Evolutionary conservation across 805 yeast genomes (phyloP).

Genomic region (Aciculoconidium aculeatum): DNA sequence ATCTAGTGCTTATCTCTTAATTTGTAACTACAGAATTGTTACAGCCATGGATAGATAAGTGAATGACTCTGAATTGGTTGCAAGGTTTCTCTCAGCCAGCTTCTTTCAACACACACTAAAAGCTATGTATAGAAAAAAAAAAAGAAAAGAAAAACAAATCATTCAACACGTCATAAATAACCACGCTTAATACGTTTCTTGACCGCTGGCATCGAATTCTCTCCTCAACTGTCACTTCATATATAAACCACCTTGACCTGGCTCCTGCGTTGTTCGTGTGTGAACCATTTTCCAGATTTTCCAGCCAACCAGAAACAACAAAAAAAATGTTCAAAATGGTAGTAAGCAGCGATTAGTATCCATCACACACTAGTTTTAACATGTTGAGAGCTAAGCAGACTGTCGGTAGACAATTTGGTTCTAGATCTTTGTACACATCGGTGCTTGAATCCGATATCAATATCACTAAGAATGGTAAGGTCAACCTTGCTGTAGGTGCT

Average conservation of each 20-base stretch:
- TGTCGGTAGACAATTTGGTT: constrained; percentile 4
- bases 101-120: too few species aligned
- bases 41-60: too few species aligned
- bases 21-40: too few species aligned
- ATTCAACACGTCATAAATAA: too few species aligned
- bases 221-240: neutral
- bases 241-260: constrained; percentile 1
- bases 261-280: constrained; percentile 5
- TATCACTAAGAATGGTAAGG: constrained; percentile 71
- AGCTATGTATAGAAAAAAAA: too few species aligned
- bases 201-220: too few species aligned
- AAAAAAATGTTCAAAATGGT: constrained; percentile 3
- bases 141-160: neutral
- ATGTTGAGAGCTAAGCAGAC: constrained; percentile 11
- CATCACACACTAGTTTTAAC: constrained; percentile 2
- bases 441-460: constrained; percentile 53
- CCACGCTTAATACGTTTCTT: too few species aligned
- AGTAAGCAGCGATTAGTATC: constrained; percentile 1
- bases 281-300: constrained; percentile 9
- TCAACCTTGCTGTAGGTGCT: constrained; percentile 61
- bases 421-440: constrained; percentile 34
- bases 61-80: too few species aligned
- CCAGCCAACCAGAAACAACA: constrained; percentile 27
- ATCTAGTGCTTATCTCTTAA: too few species aligned
- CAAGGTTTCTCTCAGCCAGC: too few species aligned